These are phyloP conservation scores for Streptanthus diversifolius DNA, from an alignment of 345 rosid species.

Conservation along the genomic window DNA sequence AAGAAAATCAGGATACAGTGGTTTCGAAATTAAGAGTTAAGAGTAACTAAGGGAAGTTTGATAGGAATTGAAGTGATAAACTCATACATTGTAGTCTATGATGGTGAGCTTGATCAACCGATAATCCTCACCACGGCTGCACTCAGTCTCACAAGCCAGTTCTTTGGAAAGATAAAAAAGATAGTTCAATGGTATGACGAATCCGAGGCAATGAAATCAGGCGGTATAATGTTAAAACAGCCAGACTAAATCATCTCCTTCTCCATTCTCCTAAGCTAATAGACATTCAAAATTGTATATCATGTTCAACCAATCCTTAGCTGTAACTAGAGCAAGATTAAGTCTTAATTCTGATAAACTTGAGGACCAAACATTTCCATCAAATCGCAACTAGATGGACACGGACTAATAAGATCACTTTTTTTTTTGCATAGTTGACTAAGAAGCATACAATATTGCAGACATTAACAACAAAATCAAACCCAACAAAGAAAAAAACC, in stretches of 20 bases:
- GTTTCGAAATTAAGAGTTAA: background rate
- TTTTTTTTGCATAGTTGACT: background rate
- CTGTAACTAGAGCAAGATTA: background rate
- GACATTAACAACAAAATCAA: background rate
- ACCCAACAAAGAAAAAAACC: background rate
- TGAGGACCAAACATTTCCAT: background rate
- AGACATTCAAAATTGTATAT: background rate
- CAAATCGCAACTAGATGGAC: background rate
- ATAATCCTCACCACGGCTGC: conserved; percentile 94
- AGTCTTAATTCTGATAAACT: background rate
- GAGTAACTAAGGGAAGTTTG: background rate
- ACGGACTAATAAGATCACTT: background rate
- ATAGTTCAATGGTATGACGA: background rate
- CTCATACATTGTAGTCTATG: conserved; percentile 60
- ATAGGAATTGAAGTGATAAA: background rate
- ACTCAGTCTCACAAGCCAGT: conserved; percentile 85
- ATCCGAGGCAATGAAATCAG: background rate
- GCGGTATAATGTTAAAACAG: background rate
- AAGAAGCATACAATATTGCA: background rate
- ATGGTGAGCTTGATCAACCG: conserved; percentile 80
- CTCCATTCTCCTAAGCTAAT: background rate
- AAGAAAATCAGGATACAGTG: background rate
- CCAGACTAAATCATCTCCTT: background rate
- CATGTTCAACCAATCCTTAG: background rate
- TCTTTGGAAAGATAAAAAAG: conserved; percentile 36